Base-by-base conservation (phyloP, 1,284 basidiomycete species). In the Ustilago vetiveriae region DNA sequence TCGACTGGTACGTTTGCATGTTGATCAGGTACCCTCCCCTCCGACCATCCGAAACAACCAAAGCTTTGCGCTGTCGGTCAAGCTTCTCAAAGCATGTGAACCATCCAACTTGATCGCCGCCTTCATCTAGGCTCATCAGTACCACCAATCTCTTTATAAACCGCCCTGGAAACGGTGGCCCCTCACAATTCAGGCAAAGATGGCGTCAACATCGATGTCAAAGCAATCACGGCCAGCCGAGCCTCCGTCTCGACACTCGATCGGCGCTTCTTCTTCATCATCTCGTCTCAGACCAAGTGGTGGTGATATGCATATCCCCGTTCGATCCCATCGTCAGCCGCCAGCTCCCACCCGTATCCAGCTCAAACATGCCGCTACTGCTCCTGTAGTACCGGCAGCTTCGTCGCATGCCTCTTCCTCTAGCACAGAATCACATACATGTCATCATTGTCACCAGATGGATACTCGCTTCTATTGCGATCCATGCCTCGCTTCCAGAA, bases 381-480 rank as follows among this genome's bases (percentile, higher is more conserved):
- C 48, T 35, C 36, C 50, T 11, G 3, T 27, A 24, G n/a, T 46
- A 21, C 19, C 36, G 19, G 6, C 23, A 7, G n/a, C 30, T 8
- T 19, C 37, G 11, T 27, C 38, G 3, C 33, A 24, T n/a, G 13
- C 21, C n/a, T 21, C 41, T 9, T 4, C 19, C 9, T 24, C 39
- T 11, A 30, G 38, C 3, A 35, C 13, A 16, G 21, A 32, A 4
- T 29, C 63, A 5, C 47, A 59, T 17, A 24, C 43, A 17, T 74
- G 72, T 30, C 37, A 52, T 1, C 53, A 75, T 23, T 75, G 73
- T 22, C 60, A 54, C 30, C 60, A 53, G 29, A 42, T 52, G 30
- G 56, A 73, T 17, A 53, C 59, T 4, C 53, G 53, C 27, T 75
- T 75, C 55, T 75, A 53, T 29, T 75, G 73, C 49, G 54, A 58